Percentiles rank a stretch among this genome's conserved stretches.
phyloP scores from a whole-genome alignment of 1,284 basidiomycete genomes.

The Calocybe gambosa region DNA sequence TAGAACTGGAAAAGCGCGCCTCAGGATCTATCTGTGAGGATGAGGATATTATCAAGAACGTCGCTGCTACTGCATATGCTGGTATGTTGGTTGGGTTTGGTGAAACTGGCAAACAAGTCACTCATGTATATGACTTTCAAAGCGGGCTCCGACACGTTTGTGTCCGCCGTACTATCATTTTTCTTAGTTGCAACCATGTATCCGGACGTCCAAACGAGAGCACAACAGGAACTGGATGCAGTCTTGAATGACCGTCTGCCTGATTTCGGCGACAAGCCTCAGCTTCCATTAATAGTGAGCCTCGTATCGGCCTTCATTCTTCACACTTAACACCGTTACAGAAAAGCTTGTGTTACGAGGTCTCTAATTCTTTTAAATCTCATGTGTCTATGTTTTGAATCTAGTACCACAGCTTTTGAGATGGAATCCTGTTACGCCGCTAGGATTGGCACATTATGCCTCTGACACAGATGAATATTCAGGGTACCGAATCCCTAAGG shows the following conservation, averaged over 20 bases:
- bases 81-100: slow-evolving; percentile 20
- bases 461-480: slow-evolving; percentile 36
- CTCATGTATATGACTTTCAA: not conserved
- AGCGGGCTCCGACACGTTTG: slow-evolving; percentile 30
- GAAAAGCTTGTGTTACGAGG: slow-evolving; percentile 32
- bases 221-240: slow-evolving; percentile 31
- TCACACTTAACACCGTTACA: slow-evolving; percentile 4
- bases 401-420: slow-evolving; percentile 25
- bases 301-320: not conserved
- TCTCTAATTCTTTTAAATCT: slow-evolving; percentile 1
- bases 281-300: slow-evolving; percentile 31
- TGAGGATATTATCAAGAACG: slow-evolving; percentile 33
- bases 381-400: not conserved
- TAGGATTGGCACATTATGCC: slow-evolving; percentile 33
- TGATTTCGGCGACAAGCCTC: slow-evolving; percentile 27
- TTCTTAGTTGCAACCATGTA: slow-evolving; percentile 32
- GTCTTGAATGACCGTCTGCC: slow-evolving; percentile 29
- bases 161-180: slow-evolving; percentile 30
- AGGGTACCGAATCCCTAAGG: slow-evolving; percentile 39
- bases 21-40: slow-evolving; percentile 20
- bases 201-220: slow-evolving; percentile 30
- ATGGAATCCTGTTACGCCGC: slow-evolving; percentile 40
- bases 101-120: not conserved
- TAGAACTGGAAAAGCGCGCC: slow-evolving; percentile 29
- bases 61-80: slow-evolving; percentile 38